These are phyloP conservation scores for Leptomonas pyrrhocoris DNA, from an alignment of 208 protist genomes.

Conservation along the genomic window DNA sequence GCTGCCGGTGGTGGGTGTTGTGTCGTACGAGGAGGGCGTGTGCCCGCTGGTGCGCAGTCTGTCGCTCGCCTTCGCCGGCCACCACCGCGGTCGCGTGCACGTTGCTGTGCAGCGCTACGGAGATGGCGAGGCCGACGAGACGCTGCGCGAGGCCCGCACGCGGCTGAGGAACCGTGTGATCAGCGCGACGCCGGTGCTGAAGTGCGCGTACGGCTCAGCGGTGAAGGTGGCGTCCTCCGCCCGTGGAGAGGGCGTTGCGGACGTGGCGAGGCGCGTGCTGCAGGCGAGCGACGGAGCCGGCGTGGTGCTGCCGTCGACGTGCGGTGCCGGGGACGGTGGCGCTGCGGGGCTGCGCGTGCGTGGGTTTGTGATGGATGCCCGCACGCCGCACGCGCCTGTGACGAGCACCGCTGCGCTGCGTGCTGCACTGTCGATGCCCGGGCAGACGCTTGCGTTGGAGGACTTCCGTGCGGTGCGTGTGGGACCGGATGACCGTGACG, in stretches of 20 bases:
- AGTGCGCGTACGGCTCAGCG: constrained; percentile 24
- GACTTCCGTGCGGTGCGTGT: constrained; percentile 47
- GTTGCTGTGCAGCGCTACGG: constrained; percentile 22
- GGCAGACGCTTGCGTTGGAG: constrained; percentile 62
- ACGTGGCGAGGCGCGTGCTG: constrained; percentile 12
- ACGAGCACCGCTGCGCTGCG: background rate
- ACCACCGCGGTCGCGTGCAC: constrained; percentile 39
- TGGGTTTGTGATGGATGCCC: constrained; percentile 39
- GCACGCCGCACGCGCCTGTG: constrained; percentile 23
- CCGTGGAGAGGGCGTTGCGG: constrained; percentile 9
- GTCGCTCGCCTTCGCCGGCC: constrained; percentile 41
- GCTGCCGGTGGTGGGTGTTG: constrained; percentile 50
- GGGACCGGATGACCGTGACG: constrained; percentile 23
- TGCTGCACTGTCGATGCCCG: constrained; percentile 39
- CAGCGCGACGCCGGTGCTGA: constrained; percentile 33
- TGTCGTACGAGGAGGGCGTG: constrained; percentile 43
- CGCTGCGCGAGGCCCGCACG: constrained; percentile 18
- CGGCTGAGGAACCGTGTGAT: constrained; percentile 24
- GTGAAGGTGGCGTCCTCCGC: constrained; percentile 9
- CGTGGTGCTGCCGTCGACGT: constrained; percentile 25
- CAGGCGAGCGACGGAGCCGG: background rate
- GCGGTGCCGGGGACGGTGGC: background rate
- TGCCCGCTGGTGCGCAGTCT: constrained; percentile 60
- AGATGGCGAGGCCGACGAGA: constrained; percentile 11
- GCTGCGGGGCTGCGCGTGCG: constrained; percentile 30